Conservation (phyloP, 495 filamentous ascomycete species). For the Tuber umbilicatum region DNA sequence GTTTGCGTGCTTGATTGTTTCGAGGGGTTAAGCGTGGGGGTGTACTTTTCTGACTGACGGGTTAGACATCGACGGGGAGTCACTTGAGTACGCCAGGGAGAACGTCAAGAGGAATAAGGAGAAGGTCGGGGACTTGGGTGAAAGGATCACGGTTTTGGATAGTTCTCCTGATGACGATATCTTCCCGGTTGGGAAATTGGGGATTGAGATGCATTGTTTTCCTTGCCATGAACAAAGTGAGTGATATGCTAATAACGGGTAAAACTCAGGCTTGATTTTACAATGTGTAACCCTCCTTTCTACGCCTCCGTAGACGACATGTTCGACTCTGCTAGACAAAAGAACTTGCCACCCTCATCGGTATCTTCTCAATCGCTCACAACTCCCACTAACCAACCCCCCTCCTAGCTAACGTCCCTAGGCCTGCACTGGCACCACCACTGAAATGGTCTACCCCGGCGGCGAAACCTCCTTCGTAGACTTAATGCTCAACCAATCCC, state of each 20-base stretch:
- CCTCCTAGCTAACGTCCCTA: conserved; percentile 17
- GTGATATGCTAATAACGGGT: background rate
- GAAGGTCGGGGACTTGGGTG: conserved; percentile 45
- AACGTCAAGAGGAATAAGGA: conserved; percentile 59
- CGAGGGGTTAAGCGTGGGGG: background rate
- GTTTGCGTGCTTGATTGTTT: background rate
- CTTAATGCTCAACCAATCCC: conserved; percentile 68
- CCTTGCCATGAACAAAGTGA: background rate
- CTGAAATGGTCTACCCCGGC: conserved; percentile 75
- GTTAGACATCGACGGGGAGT: conserved; percentile 68
- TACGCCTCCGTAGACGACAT: conserved; percentile 69
- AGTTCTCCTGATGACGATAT: conserved; percentile 51
- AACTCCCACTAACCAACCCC: conserved; percentile 15
- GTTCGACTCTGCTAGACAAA: conserved; percentile 55
- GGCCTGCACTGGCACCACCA: conserved; percentile 70
- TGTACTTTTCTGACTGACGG: background rate
- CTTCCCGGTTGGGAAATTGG: conserved; percentile 55
- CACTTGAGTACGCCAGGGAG: conserved; percentile 55
- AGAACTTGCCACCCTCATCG: conserved; percentile 62
- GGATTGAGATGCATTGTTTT: conserved; percentile 47
- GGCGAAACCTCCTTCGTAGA: conserved; percentile 77
- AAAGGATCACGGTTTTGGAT: conserved; percentile 57
- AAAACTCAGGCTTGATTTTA: conserved; percentile 67
- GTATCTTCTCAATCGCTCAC: conserved; percentile 39
- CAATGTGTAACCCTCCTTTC: conserved; percentile 94